Conservation (phyloP, 441 rosid genomes). For the Erysimum pusillum region DNA sequence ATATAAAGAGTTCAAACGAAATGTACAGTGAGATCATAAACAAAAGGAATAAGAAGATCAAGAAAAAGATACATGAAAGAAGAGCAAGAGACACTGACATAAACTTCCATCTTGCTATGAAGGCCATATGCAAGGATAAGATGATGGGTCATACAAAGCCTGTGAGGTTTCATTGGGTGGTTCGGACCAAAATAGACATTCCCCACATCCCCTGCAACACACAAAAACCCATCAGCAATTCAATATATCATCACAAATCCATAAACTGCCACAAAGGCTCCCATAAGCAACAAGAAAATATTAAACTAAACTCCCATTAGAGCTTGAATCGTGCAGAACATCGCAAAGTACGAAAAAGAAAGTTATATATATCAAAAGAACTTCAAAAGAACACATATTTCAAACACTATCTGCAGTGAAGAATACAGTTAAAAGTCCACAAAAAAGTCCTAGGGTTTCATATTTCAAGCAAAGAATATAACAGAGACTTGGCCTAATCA, state of each 20-base stretch:
- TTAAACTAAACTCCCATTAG: not conserved
- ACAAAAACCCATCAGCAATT: not conserved
- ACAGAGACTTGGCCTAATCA: not conserved
- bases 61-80: slow-evolving; percentile 14
- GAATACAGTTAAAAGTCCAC: slow-evolving; percentile 1
- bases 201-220: slow-evolving; percentile 89
- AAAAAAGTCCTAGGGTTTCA: slow-evolving; percentile 2
- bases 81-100: slow-evolving; percentile 56
- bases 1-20: slow-evolving; percentile 11
- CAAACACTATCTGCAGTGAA: not conserved
- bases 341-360: not conserved
- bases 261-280: not conserved
- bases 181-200: slow-evolving; percentile 96
- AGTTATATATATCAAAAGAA: not conserved
- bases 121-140: slow-evolving; percentile 93
- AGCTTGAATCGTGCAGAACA: slow-evolving; percentile 1
- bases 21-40: not conserved
- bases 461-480: not conserved
- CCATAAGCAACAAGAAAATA: not conserved
- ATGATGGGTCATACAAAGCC: slow-evolving; percentile 98
- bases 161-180: slow-evolving; percentile 98
- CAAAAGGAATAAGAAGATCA: not conserved
- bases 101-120: slow-evolving; percentile 94
- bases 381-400: not conserved
- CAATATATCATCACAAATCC: not conserved